These are phyloP conservation scores for Acer yangbiense DNA, from an alignment of 345 rosid genomes.

Conservation along the genomic window DNA sequence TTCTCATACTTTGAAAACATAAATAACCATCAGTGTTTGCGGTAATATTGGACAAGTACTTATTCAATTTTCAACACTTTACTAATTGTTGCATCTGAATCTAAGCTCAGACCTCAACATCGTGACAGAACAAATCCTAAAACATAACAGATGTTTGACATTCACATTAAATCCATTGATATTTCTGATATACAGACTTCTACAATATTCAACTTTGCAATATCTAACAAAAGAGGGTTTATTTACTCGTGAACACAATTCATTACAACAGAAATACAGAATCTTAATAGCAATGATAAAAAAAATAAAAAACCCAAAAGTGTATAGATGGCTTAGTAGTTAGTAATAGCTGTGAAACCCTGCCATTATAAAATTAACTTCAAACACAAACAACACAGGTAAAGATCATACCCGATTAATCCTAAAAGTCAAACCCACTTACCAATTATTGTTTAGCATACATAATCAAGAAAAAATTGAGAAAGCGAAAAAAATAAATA, in stretches of 20 bases:
- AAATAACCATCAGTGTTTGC: background rate
- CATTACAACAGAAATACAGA: background rate
- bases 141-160: background rate
- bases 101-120: background rate
- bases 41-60: background rate
- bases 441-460: slow-evolving; percentile 8
- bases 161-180: background rate
- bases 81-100: background rate
- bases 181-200: background rate
- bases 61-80: background rate
- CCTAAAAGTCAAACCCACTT: background rate
- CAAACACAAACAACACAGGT: background rate
- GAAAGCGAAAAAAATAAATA: background rate
- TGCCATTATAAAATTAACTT: background rate
- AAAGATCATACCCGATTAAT: background rate
- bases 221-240: background rate
- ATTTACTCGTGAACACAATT: background rate
- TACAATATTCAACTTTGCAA: background rate
- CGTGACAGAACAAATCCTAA: background rate
- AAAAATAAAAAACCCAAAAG: background rate
- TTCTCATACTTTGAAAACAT: background rate
- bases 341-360: too few relatives aligned
- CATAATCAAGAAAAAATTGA: background rate
- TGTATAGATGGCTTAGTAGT: background rate
- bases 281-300: background rate